Evolutionary conservation across 208 protist species (phyloP).

Genomic region (Wallacemonas sp.): DNA sequence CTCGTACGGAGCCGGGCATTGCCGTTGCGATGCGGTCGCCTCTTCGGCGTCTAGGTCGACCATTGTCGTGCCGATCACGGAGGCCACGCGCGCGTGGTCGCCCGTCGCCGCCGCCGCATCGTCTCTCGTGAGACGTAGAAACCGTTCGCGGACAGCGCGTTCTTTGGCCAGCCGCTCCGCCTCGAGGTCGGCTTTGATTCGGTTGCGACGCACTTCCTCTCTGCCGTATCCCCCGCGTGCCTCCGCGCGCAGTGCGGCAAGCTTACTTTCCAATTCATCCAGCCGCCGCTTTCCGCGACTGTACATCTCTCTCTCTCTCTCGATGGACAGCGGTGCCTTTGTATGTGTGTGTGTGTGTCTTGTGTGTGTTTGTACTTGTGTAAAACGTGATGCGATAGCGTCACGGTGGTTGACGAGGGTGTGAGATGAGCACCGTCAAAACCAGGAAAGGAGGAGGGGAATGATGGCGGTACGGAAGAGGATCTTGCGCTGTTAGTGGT

Average conservation of each 20-base stretch:
- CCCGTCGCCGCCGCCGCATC: no score
- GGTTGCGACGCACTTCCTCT: constrained; percentile 31
- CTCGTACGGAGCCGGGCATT: constrained; percentile 16
- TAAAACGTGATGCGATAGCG: no score
- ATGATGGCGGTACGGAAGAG: no score
- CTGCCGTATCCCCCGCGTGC: constrained; percentile 29
- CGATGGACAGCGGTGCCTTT: background rate
- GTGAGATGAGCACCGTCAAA: no score
- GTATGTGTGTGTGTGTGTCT: background rate
- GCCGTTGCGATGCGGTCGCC: background rate
- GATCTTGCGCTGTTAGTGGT: no score
- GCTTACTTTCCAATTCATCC: constrained; percentile 14
- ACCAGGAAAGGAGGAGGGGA: no score
- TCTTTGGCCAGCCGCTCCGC: constrained; percentile 13
- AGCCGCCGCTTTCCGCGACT: constrained; percentile 1
- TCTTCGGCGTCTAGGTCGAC: background rate
- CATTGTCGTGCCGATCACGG: background rate
- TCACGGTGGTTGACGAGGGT: no score
- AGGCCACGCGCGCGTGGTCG: no score
- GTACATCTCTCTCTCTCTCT: no score
- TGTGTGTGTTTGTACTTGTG: background rate
- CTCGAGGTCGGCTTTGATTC: constrained; percentile 33
- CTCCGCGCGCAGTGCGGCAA: constrained; percentile 27
- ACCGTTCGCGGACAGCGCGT: background rate
- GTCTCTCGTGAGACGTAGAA: background rate